Evolutionary conservation across 2,329 filamentous ascomycete species (phyloP).

Genomic region (Aspergillus novofumigatus): DNA sequence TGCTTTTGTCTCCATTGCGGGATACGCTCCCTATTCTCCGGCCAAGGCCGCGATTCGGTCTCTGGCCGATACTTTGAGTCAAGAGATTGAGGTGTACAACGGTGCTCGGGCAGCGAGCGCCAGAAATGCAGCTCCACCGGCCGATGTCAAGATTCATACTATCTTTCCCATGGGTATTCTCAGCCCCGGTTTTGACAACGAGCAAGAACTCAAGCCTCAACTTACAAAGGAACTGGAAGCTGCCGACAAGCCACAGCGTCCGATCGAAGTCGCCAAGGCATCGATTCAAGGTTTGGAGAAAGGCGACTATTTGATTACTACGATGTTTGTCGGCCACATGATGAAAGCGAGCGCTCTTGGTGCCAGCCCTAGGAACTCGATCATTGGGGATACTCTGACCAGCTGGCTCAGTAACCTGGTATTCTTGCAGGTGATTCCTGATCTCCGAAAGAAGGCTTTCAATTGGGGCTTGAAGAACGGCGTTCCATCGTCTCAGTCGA

Average conservation of each 20-base stretch:
- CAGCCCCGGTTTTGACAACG: conserved; percentile 68
- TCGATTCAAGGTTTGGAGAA: conserved; percentile 72
- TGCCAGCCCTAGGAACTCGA: conserved; percentile 50
- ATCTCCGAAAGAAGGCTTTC: conserved; percentile 55
- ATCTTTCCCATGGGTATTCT: conserved; percentile 82
- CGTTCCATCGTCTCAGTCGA: conserved; percentile 18
- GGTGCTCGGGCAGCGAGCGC: conserved; percentile 47
- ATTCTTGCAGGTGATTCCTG: conserved; percentile 55
- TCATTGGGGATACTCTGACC: conserved; percentile 52
- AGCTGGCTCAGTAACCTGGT: conserved; percentile 51
- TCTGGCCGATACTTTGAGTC: conserved; percentile 75
- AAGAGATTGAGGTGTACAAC: conserved; percentile 84
- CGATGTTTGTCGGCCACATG: conserved; percentile 65
- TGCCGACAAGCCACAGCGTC: conserved; percentile 72
- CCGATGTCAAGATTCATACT: conserved; percentile 72
- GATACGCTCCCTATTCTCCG: conserved; percentile 80
- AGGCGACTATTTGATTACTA: conserved; percentile 75
- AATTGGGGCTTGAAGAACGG: conserved; percentile 56
- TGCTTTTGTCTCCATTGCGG: conserved; percentile 71
- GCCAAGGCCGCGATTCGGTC: conserved; percentile 80
- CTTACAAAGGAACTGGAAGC: conserved; percentile 77
- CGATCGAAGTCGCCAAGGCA: conserved; percentile 68
- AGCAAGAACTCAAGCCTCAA: conserved; percentile 74
- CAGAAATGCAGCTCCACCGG: conserved; percentile 45
- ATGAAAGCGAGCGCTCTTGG: conserved; percentile 61